Evolutionary conservation across 768 basidiomycete genomes (phyloP).

Genomic region (Sarcomyxa edulis): DNA sequence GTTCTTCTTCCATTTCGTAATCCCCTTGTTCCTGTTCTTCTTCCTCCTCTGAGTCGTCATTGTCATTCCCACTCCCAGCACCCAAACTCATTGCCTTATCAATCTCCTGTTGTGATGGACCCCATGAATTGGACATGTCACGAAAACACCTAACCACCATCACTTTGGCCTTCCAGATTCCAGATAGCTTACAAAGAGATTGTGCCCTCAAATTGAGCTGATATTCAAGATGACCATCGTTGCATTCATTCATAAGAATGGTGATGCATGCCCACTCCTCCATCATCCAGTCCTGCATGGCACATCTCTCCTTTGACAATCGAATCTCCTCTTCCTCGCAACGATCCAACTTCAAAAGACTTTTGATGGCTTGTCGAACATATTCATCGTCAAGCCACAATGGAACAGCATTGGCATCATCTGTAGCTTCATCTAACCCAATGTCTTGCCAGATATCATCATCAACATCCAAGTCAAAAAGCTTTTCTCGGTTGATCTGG

Average conservation of each 20-base stretch:
- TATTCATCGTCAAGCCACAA: conserved; percentile 23
- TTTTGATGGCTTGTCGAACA: conserved; percentile 21
- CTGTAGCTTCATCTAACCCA: conserved; percentile 19
- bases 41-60: too few species aligned
- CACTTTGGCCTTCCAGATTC: not conserved
- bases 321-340: conserved; percentile 21
- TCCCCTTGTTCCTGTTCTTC: too few species aligned
- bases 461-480: conserved; percentile 30
- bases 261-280: conserved; percentile 18
- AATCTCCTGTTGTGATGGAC: too few species aligned
- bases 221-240: not conserved
- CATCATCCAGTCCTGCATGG: conserved; percentile 19
- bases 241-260: not conserved
- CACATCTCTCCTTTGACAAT: conserved; percentile 11
- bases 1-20: too few species aligned
- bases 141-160: too few species aligned
- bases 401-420: conserved; percentile 8
- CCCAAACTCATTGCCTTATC: too few species aligned
- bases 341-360: conserved; percentile 17
- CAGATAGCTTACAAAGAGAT: not conserved
- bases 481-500: conserved; percentile 12
- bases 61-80: too few species aligned
- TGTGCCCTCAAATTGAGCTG: not conserved
- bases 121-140: too few species aligned
- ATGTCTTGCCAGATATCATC: conserved; percentile 29